Conservation (phyloP, 2,329 filamentous ascomycete species). For the Talaromyces sp. region DNA sequence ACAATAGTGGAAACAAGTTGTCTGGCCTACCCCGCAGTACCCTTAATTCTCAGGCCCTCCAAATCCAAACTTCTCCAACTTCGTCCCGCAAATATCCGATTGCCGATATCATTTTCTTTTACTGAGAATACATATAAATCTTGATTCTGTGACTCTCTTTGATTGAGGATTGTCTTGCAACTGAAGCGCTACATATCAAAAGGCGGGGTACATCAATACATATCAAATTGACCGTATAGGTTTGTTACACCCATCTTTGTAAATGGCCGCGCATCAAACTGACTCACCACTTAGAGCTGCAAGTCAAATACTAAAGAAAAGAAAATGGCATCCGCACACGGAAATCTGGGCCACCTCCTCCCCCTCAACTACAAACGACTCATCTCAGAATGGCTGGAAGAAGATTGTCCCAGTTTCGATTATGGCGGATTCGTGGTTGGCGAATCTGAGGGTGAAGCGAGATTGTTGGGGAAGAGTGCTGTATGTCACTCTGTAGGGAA, state of each 20-base stretch:
- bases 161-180: background rate
- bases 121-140: background rate
- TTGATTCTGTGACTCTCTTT: background rate
- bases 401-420: conserved; percentile 95
- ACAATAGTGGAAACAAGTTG: background rate
- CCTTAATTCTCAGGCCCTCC: conserved; percentile 3
- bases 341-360: conserved; percentile 68
- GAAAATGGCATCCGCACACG: conserved; percentile 54
- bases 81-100: conserved; percentile 14
- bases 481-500: conserved; percentile 29
- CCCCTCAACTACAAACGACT: conserved; percentile 79
- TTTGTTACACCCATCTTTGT: background rate
- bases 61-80: conserved; percentile 2
- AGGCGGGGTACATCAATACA: background rate
- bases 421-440: conserved; percentile 97
- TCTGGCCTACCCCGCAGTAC: conserved; percentile 8
- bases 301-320: background rate
- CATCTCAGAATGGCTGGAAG: conserved; percentile 81
- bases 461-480: conserved; percentile 56
- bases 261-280: background rate
- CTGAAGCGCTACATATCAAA: background rate
- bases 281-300: background rate
- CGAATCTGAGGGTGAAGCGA: conserved; percentile 42
- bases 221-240: background rate
- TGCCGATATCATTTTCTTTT: background rate